Evolutionary conservation across 169 alveolate genomes (phyloP).

Genomic region (Toxoplasma gondii): DNA sequence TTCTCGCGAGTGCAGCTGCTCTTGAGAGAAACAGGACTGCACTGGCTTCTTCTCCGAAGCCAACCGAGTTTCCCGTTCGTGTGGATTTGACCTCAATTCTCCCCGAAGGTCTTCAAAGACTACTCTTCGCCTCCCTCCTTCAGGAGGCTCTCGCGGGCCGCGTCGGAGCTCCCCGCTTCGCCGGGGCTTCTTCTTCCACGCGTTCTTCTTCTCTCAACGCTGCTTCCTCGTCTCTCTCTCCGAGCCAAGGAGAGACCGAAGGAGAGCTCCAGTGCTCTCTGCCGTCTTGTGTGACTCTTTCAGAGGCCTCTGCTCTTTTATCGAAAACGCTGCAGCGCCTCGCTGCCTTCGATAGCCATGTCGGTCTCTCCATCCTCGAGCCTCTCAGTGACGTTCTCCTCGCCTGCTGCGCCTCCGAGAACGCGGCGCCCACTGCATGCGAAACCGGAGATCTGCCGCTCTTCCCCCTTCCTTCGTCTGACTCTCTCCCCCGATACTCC

Average conservation of each 20-base stretch:
- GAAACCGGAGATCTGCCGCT: too few species aligned
- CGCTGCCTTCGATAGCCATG: neutral
- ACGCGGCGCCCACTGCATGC: neutral
- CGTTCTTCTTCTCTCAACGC: too few species aligned
- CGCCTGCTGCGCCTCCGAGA: neutral
- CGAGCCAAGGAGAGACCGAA: neutral
- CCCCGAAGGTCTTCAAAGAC: neutral
- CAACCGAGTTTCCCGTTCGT: neutral
- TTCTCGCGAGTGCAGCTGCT: conserved; percentile 5
- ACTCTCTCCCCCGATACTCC: neutral
- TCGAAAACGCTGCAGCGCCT: neutral
- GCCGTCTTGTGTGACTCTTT: neutral
- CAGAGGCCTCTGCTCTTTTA: neutral
- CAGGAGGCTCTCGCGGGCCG: neutral
- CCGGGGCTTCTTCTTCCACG: neutral
- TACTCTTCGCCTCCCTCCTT: neutral
- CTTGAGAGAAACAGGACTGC: neutral
- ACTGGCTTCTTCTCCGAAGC: neutral
- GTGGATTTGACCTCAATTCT: neutral
- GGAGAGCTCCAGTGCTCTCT: neutral
- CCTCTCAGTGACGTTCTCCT: conserved; percentile 8
- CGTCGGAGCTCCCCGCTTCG: neutral
- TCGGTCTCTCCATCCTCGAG: neutral
- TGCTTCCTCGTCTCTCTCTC: too few species aligned
- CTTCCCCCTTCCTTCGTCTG: neutral